Base-by-base conservation (phyloP, 331 rosid genomes). In the Acacia concinna region DNA sequence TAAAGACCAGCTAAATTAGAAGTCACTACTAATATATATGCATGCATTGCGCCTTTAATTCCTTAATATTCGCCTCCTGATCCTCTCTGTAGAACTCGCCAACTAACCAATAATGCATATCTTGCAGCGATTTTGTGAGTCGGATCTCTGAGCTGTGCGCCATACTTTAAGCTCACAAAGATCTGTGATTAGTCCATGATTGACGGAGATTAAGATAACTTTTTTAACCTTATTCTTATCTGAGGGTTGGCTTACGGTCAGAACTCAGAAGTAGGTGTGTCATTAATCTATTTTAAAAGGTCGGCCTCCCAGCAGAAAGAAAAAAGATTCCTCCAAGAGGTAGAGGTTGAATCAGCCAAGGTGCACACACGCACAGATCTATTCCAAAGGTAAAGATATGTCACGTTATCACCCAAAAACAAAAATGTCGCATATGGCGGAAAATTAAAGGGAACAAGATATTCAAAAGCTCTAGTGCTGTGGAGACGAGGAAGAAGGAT, bases 71-170 rank as follows among this genome's bases (percentile, higher is more conserved):
- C 6, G 34, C 66, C 7, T 59, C 35, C 34, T 9, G 66, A 13
- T 59, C 35, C 35, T 27, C 20, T 59, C 2, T 0, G 13, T 15
- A 6, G 40, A 62, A 71, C n/a, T 5, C 31, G 65, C 77, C 31
- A 21, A 73, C 69, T 81, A 69, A 77, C 67, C 71, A 82, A 78
- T 67, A 59, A 27, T 27, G n/a, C n/a, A 41, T 71, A 51, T 80
- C 63, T 17, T 37, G 71, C 8, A 4, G 20, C 47, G 32, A 57
- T 62, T 68, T 84, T 79, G 20, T 82, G 52, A 57, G 69, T 34
- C 81, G 35, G 35, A 72, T 68, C 38, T 86, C 34, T 86, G 85
- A 88, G 97, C 95, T 90, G 92, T 90, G 85, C 40, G 52, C 87
- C 97, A 87, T 75, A 64, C 68, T 12, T 59, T 40, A 31, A 41